Conservation (phyloP, 192 early-diverging fungal genomes). For the Linnemannia zychae region DNA sequence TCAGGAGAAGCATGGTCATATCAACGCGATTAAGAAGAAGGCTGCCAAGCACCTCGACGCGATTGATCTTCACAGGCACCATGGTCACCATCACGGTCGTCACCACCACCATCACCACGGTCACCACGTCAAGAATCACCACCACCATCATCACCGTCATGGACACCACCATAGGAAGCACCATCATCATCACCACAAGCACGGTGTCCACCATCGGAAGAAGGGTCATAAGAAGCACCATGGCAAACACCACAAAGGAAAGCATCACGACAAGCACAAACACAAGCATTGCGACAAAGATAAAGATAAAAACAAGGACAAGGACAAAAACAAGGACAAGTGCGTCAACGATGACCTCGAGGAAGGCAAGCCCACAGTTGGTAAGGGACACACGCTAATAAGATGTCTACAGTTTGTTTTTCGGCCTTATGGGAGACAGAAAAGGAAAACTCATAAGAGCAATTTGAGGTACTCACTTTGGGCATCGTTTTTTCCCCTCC, state of each 20-base stretch:
- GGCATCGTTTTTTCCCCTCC: neutral
- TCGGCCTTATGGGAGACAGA: neutral
- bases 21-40: neutral
- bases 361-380: neutral
- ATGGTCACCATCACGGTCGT: neutral
- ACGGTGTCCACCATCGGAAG: constrained; percentile 1
- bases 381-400: neutral
- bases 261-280: neutral
- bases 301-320: constrained; percentile 3
- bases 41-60: neutral
- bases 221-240: constrained; percentile 6
- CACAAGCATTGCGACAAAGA: neutral
- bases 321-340: constrained; percentile 6
- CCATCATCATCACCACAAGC: neutral
- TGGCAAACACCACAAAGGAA: neutral
- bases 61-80: neutral
- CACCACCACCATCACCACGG: neutral
- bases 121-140: neutral
- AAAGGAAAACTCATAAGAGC: neutral
- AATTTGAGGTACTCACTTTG: neutral
- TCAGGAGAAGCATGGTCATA: neutral
- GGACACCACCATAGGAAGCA: neutral
- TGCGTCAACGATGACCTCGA: neutral
- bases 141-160: neutral
- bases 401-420: neutral